These are phyloP conservation scores for Dioszegia crocea DNA, from an alignment of 768 basidiomycete genomes.

Conservation along the genomic window DNA sequence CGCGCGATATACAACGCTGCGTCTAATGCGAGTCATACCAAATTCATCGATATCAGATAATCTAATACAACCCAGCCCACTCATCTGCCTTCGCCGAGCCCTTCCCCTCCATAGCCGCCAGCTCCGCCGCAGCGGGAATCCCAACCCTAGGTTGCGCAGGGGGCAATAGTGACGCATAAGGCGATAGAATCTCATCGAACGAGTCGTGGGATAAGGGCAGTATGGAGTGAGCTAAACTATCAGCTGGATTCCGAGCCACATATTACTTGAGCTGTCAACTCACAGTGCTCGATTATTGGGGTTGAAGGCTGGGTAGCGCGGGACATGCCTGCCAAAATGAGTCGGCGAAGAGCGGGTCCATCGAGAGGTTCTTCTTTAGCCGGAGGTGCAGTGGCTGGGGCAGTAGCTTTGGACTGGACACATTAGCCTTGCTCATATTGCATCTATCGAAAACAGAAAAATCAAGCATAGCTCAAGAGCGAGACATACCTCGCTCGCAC, in stretches of 20 bases:
- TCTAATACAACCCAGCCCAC: conserved; percentile 43
- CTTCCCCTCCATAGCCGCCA: conserved; percentile 24
- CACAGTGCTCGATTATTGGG: conserved; percentile 28
- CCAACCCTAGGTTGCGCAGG: conserved; percentile 29
- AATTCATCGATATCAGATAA: too few relatives aligned
- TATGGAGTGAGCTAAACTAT: conserved; percentile 15
- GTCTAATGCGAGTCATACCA: too few relatives aligned
- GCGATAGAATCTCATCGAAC: conserved; percentile 44
- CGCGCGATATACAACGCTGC: too few relatives aligned
- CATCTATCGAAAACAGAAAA: too few relatives aligned
- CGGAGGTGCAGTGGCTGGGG: conserved; percentile 14
- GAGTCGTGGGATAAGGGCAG: conserved; percentile 34
- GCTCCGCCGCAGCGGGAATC: conserved; percentile 22
- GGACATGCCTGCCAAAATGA: conserved; percentile 42
- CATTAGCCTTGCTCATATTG: conserved; percentile 9
- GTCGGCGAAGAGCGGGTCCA: conserved; percentile 34
- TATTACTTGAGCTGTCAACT: conserved; percentile 1
- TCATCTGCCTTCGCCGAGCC: conserved; percentile 35
- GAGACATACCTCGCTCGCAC: conserved; percentile 16
- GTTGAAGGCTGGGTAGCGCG: conserved; percentile 36
- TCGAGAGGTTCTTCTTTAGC: conserved; percentile 38
- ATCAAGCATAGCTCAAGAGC: too few relatives aligned
- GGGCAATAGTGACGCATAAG: conserved; percentile 42
- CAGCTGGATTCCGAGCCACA: background rate
- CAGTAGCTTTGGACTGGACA: conserved; percentile 17